Percentiles rank a stretch among this genome's conserved stretches.
These are phyloP conservation scores for Claviceps arundinis DNA, from an alignment of 2,329 filamentous ascomycete genomes.

Conservation along the genomic window DNA sequence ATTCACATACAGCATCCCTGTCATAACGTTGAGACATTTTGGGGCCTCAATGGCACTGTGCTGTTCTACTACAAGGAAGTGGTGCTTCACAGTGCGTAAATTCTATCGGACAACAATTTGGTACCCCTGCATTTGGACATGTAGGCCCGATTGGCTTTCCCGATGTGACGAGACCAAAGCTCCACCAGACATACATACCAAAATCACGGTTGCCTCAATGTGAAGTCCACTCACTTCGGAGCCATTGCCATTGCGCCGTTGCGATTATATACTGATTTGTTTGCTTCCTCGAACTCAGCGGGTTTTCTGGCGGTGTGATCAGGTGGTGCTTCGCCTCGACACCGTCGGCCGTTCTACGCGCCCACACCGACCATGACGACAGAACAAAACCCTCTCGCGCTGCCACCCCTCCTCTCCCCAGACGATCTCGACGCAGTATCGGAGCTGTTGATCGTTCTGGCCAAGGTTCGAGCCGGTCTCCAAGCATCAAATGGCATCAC, in stretches of 20 bases:
- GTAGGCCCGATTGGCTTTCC: neutral
- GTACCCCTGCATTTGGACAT: neutral
- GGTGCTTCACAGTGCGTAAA: neutral
- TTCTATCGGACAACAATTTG: neutral
- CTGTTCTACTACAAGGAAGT: fast-evolving
- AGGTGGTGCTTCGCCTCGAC: neutral
- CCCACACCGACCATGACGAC: conserved; percentile 16
- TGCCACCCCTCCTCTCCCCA: conserved; percentile 57
- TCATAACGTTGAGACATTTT: neutral
- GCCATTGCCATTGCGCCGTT: too few relatives aligned
- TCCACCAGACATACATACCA: neutral
- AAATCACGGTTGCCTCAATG: neutral
- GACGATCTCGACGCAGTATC: conserved; percentile 78
- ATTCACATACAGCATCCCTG: neutral
- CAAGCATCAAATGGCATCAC: conserved; percentile 26
- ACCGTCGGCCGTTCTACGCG: neutral
- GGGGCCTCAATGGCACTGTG: conserved; percentile 2
- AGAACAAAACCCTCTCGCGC: conserved; percentile 30
- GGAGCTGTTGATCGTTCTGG: conserved; percentile 64
- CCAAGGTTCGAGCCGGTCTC: conserved; percentile 49
- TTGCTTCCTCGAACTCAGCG: too few relatives aligned
- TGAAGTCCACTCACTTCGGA: too few relatives aligned
- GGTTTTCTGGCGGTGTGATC: too few relatives aligned
- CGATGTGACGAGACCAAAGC: neutral
- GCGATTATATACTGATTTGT: too few relatives aligned